Conservation (phyloP, 495 filamentous ascomycete species). For the Podospora anserina region DNA sequence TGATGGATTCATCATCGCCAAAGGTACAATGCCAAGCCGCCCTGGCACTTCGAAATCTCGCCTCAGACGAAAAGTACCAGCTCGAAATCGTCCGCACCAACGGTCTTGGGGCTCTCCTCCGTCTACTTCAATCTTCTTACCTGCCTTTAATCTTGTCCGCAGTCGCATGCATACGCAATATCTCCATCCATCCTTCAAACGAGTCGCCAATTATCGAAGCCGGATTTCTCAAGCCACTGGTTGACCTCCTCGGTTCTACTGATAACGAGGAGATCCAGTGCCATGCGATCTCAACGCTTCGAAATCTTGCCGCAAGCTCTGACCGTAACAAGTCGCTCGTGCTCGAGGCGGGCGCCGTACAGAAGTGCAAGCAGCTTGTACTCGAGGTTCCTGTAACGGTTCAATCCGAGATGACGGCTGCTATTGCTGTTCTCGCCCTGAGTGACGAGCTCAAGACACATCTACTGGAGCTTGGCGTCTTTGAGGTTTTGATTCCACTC, state of each 20-base stretch:
- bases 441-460: conserved; percentile 94
- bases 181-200: conserved; percentile 97
- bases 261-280: conserved; percentile 99
- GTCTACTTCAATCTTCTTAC: conserved; percentile 89
- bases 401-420: conserved; percentile 98
- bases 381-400: conserved; percentile 90
- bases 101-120: conserved; percentile 78
- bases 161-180: conserved; percentile 97
- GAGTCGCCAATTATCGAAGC: conserved; percentile 99
- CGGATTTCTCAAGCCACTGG: conserved; percentile 87
- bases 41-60: conserved; percentile 87
- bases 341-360: conserved; percentile 90
- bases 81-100: conserved; percentile 90
- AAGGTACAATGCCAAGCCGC: conserved; percentile 99
- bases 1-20: conserved; percentile 95
- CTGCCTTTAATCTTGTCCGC: conserved; percentile 94
- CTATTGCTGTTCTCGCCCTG: conserved; percentile 93
- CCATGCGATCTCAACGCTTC: conserved; percentile 93
- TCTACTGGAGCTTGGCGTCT: conserved; percentile 88
- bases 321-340: conserved; percentile 96
- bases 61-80: conserved; percentile 98
- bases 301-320: conserved; percentile 93
- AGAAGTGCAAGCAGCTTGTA: conserved; percentile 97
- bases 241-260: conserved; percentile 88
- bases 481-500: conserved; percentile 92